Evolutionary conservation across 257 asterid species (phyloP), one percentile per base, ranked within the genome.

Genomic region (Misopates orontium): DNA sequence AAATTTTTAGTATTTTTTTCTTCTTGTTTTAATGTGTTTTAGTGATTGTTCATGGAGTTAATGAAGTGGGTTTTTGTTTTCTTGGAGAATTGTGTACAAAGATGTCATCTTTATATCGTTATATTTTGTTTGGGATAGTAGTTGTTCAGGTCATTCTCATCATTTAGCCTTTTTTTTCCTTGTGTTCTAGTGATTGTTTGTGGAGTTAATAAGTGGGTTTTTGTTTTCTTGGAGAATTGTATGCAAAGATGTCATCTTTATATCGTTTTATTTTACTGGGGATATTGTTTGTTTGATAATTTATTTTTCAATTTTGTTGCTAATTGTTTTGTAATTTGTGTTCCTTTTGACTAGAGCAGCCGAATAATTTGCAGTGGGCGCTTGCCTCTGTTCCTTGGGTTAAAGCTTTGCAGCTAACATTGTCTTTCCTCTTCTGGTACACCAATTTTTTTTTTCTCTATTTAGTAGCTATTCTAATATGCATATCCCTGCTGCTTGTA

Each of bases 401-500:
- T 62, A 92, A 89, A 74, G 77, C 86, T 44, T 69, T 92, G 82
- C 98, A 92, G 58, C 95, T 83, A 59, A 70, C 85, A 24, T 67
- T 89, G 57, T 87, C 95, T 60, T 92, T 87, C 81, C 82, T 89
- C 53, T 92, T 92, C 77, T 92, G 98, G 98, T 92, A 81, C 24
- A 69, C 17, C 25, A 60, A 39, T 71, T 17, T 2, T 32, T 60
- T 48, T 32, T 8, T 50, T 13, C 8, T 22, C 18, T 36, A 17
- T 21, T 56, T 13, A 22, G 42, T 13, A 7, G 54, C 11, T 48
- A 32, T 12, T 24, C 42, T 50, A 20, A 20, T 50, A 22, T 54
- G 9, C 40, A 22, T 52, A 45, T 10, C 51, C 18, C 14, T 45
- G 4, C 6, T 45, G 4, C 32, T 5, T 19, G 9, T 36, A 41